Evolutionary conservation across 2,329 filamentous ascomycete species (phyloP), one percentile per base, ranked within the genome.

Genomic region (Fusarium marasasianum): DNA sequence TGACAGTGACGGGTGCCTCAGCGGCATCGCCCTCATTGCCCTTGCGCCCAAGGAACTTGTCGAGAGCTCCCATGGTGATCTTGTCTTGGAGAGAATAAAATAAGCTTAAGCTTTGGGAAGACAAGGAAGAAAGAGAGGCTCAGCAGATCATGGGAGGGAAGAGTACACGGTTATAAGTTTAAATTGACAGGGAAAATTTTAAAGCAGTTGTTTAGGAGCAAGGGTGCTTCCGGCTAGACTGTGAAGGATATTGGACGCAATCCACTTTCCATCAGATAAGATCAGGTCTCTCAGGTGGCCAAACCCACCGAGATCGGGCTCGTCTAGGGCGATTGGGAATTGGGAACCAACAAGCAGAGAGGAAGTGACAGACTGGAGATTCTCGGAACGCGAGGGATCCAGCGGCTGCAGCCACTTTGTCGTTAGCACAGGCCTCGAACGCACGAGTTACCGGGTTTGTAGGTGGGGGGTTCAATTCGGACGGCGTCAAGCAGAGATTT

Each of bases 211-310:
- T 51, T 33, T 55, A 24, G 31, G 24, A 48, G 35, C 66, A 50
- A 53, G 63, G 53, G 62, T 69, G 35, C 29, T 22, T 69, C 43
- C 40, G 22, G 10, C 66, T 70, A 70, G 67, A 54, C 50, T 66
- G 29, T 35, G 66, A 48, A 38, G 48, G 43, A 48, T 60, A 54
- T 53, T 41, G 55, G 60, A 59, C 60, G 61, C 64, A 74, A 72
- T 41, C 63, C 50, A 68, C 64, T 48, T 14, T 69, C 71, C 73
- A 76, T 76, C 74, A 61, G 74, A 76, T 76, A 76, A 76, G 74
- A 76, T 76, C 65, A 66, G 71, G 56, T 66, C 33, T 35, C 58
- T 40, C 65, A 44, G 66, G 62, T 64, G 67, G 67, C 58, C 51
- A 67, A 53, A 64, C 47, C 59, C 56, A 63, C 73, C 73, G 70